Percentiles rank a stretch among this genome's conserved stretches.
Conservation (phyloP, 805 yeast species). For the Lipomyces orientalis region DNA sequence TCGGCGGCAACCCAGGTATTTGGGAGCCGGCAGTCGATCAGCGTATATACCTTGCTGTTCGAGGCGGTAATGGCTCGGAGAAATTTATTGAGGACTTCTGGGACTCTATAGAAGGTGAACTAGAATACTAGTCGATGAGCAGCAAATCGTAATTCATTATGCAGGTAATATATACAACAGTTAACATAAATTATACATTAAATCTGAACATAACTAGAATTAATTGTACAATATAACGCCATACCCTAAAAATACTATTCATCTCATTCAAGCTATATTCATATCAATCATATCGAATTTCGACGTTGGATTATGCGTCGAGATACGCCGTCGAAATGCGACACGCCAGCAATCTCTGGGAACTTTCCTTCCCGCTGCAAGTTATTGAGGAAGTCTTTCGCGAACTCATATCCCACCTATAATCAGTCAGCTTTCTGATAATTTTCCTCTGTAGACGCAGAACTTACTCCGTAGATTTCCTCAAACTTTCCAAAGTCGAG, state of each 20-base stretch:
- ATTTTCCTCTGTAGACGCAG: not conserved
- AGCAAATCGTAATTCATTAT: not conserved
- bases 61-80: slow-evolving; percentile 58
- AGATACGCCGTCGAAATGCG: slow-evolving; percentile 39
- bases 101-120: slow-evolving; percentile 55
- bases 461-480: slow-evolving; percentile 83
- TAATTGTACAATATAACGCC: slow-evolving; percentile 1
- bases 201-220: not conserved
- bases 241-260: not conserved
- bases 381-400: slow-evolving; percentile 59
- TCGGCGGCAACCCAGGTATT: slow-evolving; percentile 58
- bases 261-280: not conserved
- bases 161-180: not conserved
- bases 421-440: not conserved
- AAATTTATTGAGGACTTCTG: slow-evolving; percentile 57
- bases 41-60: slow-evolving; percentile 62
- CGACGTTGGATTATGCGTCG: slow-evolving; percentile 27
- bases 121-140: slow-evolving; percentile 47
- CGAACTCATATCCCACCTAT: slow-evolving; percentile 57
- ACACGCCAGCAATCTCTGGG: slow-evolving; percentile 62
- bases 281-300: slow-evolving; percentile 32
- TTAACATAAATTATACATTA: not conserved
- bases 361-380: slow-evolving; percentile 60
- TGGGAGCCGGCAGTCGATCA: slow-evolving; percentile 58
- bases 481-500: slow-evolving; percentile 91